Percentiles rank a stretch among this genome's conserved stretches.
Evolutionary conservation across 179 eudicot genomes (phyloP).

Genomic region (Patellifolia procumbens): DNA sequence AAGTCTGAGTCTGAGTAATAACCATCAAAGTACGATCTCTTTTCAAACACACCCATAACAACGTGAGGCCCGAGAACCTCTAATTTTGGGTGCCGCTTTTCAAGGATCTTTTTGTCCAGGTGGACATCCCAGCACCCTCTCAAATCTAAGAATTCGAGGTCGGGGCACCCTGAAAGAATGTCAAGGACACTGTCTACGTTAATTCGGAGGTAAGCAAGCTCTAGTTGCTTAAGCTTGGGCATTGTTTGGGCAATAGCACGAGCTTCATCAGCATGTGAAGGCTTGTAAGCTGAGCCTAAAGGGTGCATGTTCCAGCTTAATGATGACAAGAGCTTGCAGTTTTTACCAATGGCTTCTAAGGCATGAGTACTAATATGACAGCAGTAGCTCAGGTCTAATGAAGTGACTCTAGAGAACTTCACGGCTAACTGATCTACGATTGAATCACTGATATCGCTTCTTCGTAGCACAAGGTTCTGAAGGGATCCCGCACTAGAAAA

Average conservation of each 20-base stretch:
- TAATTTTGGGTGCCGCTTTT: constrained; percentile 50
- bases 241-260: constrained; percentile 63
- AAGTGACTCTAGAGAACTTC: constrained; percentile 47
- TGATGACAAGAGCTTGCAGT: constrained; percentile 53
- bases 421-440: constrained; percentile 59
- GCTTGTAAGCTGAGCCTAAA: constrained; percentile 28
- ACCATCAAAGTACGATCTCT: constrained; percentile 33
- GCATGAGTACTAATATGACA: constrained; percentile 49
- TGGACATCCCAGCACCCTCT: constrained; percentile 82
- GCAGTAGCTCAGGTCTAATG: constrained; percentile 70
- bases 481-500: constrained; percentile 63
- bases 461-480: constrained; percentile 48
- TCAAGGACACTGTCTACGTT: constrained; percentile 47
- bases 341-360: constrained; percentile 63
- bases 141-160: constrained; percentile 65
- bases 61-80: constrained; percentile 64
- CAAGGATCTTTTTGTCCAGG: constrained; percentile 50
- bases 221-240: constrained; percentile 78
- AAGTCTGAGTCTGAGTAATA: constrained; percentile 61
- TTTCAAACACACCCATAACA: constrained; percentile 46
- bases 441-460: constrained; percentile 58
- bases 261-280: constrained; percentile 67
- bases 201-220: constrained; percentile 56
- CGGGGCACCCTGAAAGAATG: constrained; percentile 51
- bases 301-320: constrained; percentile 83